Base-by-base conservation (phyloP, 2,329 filamentous ascomycete species). In the Ciborinia camelliae region DNA sequence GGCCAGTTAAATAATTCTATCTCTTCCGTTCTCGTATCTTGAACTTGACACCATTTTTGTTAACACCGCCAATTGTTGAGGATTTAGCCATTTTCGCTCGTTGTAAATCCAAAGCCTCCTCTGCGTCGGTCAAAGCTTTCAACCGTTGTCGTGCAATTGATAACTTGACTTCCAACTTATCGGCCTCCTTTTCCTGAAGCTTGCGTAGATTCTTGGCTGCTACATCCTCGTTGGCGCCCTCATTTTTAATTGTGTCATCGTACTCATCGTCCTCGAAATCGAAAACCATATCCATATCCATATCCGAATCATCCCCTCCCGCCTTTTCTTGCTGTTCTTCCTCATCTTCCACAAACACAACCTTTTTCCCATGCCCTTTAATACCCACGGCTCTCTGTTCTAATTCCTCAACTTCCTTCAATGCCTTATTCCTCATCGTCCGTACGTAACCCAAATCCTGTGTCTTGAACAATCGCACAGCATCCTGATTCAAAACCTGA, bases 381-480 rank as follows among this genome's bases (percentile, higher is more conserved):
- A 75, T 75, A 15, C 72, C 75, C 10, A 85, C 77, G 1, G 83
- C 77, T 65, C 81, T 79, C 75, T 85, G 79, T 76, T 87, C 81
- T 32, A 89, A 73, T 62, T 71, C 75, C 48, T 78, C 78, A 1
- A 87, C 81, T 69, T 89, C 84, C 72, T 87, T 87, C 65, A 78
- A 73, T 4, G 83, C 80, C 32, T 86, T 80, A 69, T 86, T 87
- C 64, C 84, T 79, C 79, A 86, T 83, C 28, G 85, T 87, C 67
- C 87, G 78, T 32, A 89, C 74, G 73, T 90, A 90, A 2, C 83
- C 86, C 37, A 87, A 75, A 71, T 90, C 87, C 76, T 90, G 87
- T 2, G 86, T 90, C 79, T 90, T 90, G 68, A 89, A 81, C 28
- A 89, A 77, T 26, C 86, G 80, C 30, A 86, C 84, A 1, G 81